Evolutionary conservation across 2,329 filamentous ascomycete species (phyloP), one percentile per base, ranked within the genome.

Genomic region (Xylaria multiplex): DNA sequence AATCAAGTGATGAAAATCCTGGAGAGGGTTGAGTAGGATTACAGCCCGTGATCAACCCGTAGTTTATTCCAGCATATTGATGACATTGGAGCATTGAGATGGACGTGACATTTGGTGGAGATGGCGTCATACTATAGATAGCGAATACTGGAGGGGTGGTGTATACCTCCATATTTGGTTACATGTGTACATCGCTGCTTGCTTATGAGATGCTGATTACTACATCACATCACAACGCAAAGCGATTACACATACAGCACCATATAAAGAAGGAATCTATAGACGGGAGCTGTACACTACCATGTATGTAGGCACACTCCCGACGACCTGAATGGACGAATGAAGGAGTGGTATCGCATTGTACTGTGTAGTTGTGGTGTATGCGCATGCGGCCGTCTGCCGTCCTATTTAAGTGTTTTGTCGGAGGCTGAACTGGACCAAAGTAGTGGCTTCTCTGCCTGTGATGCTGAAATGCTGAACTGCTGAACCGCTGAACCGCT

Each of bases 111-210:
- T 50, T 45, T 35, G 22, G 37, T 45, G 32, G 22, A 45, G 27
- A 66, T 66, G 49, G 60, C 56, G 60, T 64, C 64, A 66, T 66
- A 19, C 49, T 13, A 52, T 5, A 6, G 2, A 43, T 8, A 42
- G 14, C 11, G 42, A 30, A 60, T 43, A 9, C 22, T 11, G 9
- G 32, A 8, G 37, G 37, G 11, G 13, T 14, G 11, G 9, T 35
- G 37, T 13, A 40, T 30, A 56, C 35, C 16, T 46, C 40, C 32
- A 35, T 27, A 37, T 8, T 24, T 11, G 24, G 8, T 8, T 37
- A 37, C 35, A 27, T n/a, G 7, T 16, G 19, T 19, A 42, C 49
- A 27, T 11, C 2, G 5, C 24, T 43, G 19, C 27, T 53, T 46
- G 30, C 57, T 48, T 22, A 43, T 46, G 42, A 63, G 8, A 59